Conservation (phyloP, 2,329 filamentous ascomycete species). For the Penicillium sp. region DNA sequence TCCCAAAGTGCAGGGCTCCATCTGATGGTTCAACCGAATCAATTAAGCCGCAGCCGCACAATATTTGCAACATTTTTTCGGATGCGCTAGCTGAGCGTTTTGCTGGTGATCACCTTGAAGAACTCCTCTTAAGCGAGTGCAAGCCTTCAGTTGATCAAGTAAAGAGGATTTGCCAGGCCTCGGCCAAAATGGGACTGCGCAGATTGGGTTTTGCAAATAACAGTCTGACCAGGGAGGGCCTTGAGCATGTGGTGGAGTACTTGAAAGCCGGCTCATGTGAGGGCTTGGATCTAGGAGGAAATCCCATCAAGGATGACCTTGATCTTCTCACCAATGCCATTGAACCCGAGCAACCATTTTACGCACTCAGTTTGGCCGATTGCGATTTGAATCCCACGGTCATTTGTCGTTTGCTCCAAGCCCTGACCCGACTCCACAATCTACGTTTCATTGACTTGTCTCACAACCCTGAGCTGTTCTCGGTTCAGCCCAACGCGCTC, state of each 20-base stretch:
- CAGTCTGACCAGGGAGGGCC: conserved; percentile 67
- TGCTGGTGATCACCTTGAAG: conserved; percentile 71
- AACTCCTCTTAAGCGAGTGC: conserved; percentile 80
- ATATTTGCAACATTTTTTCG: conserved; percentile 66
- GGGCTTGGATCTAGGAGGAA: conserved; percentile 84
- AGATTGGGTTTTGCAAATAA: conserved; percentile 83
- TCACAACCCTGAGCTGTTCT: conserved; percentile 80
- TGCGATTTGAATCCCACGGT: conserved; percentile 75
- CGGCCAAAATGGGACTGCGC: conserved; percentile 72
- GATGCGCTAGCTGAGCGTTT: conserved; percentile 74
- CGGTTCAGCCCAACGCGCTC: conserved; percentile 69
- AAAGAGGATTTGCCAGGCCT: conserved; percentile 73
- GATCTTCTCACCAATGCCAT: conserved; percentile 38
- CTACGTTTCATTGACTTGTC: conserved; percentile 91
- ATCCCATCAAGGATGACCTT: conserved; percentile 62
- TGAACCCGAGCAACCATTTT: conserved; percentile 57
- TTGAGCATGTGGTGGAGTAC: conserved; percentile 74
- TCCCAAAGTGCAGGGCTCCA: conserved; percentile 54
- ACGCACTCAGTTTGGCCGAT: conserved; percentile 80
- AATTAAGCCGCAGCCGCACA: conserved; percentile 28
- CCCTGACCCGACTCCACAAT: conserved; percentile 64
- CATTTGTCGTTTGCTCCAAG: conserved; percentile 72
- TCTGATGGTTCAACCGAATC: conserved; percentile 23
- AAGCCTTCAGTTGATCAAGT: conserved; percentile 69
- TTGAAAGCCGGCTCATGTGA: conserved; percentile 75